A percentile compares a stretch with the other conserved stretches of the same genome.
Conservation (phyloP, 2,329 filamentous ascomycete species). For the Tolypocladium cylindrosporum region DNA sequence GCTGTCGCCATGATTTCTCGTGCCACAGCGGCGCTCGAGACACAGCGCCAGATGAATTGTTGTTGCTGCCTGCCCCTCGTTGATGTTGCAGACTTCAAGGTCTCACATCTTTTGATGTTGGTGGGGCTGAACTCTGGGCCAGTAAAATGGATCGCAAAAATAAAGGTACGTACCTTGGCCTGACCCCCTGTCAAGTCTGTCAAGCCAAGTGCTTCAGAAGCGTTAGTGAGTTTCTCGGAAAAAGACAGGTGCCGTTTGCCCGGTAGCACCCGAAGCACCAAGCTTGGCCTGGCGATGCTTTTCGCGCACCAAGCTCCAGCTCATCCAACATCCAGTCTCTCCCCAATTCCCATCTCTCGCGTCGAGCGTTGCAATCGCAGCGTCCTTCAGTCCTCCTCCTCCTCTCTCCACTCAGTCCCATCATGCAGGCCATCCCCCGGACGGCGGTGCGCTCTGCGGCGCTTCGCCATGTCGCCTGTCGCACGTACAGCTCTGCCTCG, state of each 20-base stretch:
- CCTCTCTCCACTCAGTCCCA: slow-evolving; percentile 18
- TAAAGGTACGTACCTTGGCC: neutral
- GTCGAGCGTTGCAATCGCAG: slow-evolving; percentile 10
- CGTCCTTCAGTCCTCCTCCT: slow-evolving; percentile 3
- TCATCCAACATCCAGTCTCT: slow-evolving; percentile 4
- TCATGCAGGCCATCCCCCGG: slow-evolving; percentile 80
- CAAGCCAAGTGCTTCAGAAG: neutral
- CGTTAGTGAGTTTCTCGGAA: slow-evolving; percentile 7
- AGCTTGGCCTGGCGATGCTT: slow-evolving; percentile 6
- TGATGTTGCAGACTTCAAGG: neutral
- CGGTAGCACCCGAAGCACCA: slow-evolving; percentile 10
- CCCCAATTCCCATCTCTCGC: slow-evolving; percentile 10
- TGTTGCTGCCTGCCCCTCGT: neutral
- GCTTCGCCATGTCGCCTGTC: slow-evolving; percentile 54
- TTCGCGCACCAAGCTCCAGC: slow-evolving; percentile 9
- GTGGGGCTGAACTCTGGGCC: neutral
- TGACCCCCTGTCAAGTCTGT: neutral
- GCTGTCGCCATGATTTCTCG: slow-evolving; percentile 26
- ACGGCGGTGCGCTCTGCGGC: slow-evolving; percentile 56
- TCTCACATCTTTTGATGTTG: neutral
- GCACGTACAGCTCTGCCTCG: slow-evolving; percentile 60
- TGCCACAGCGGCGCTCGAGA: neutral
- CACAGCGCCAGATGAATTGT: neutral
- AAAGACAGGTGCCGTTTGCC: slow-evolving; percentile 12
- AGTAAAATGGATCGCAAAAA: neutral